Evolutionary conservation across 176 grass and related monocot species (phyloP), one percentile per base, ranked within the genome.

Genomic region (barley (Hordeum vulgare)): DNA sequence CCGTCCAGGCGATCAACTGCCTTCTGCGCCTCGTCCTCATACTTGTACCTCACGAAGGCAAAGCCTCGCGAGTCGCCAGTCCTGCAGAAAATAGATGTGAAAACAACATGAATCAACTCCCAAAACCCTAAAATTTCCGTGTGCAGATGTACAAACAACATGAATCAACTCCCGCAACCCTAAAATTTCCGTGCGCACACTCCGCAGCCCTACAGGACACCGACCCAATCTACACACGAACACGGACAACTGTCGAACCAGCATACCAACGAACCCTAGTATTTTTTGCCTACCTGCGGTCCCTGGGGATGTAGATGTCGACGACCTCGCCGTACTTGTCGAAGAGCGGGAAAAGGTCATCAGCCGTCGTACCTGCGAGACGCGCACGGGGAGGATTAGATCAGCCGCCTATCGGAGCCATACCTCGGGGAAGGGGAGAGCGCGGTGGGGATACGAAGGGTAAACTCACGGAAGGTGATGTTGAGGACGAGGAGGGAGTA

Each of bases 401-500:
- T 11, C 53, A 74, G 28, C 40, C 71, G 11, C 36, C 74, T 31
- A 71, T 45, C 47, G 31, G 53, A 73, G 70, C 13, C 26, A 81
- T 5, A 15, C 62, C 12, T 42, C 23, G 20, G 74, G 58, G 36
- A 77, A 62, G 21, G 13, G 69, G 44, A 70, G n/a, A 17, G 41
- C 18, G 15, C 54, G 10, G 25, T 24, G 51, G 65, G 44, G n/a
- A 54, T 31, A n/a, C 5, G 67, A 20, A n/a, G 26, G 21, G 59
- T 25, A 10, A 25, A 61, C 74, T 58, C 37, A 98, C 93, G 96
- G 83, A 98, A 98, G 86, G 86, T 91, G 83, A 98, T 91, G 83
- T 98, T 95, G 39, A 98, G 96, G 49, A 98, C 96, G 83, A 98
- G 96, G 59, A 98, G 96, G 17, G 96, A 98, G 77, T 88, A 98